phyloP scores from a whole-genome alignment of 225 moss, liverwort and hornwort species.

The Asterella californica region DNA sequence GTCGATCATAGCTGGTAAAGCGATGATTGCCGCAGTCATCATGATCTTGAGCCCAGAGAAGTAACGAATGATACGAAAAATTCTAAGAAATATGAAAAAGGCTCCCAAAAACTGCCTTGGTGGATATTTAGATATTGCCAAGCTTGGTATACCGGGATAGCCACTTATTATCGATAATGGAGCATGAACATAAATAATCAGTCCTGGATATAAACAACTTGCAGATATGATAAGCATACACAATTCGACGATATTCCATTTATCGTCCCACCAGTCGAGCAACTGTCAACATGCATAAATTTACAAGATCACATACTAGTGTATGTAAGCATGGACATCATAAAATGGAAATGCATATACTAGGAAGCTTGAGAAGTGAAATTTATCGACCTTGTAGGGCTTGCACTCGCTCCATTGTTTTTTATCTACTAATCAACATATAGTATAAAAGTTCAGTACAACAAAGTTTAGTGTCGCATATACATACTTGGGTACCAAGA shows the following conservation, averaged over 20 bases:
- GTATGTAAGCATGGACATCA: no score
- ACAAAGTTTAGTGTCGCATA: no score
- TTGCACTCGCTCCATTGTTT: no score
- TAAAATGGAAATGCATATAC: no score
- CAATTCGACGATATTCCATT: slow-evolving; percentile 66
- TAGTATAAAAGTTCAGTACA: no score
- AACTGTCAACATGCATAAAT: slow-evolving; percentile 40
- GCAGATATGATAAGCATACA: slow-evolving; percentile 54
- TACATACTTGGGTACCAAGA: slow-evolving; percentile 53
- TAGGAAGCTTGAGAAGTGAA: no score
- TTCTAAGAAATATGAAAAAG: slow-evolving; percentile 46
- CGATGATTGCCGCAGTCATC: slow-evolving; percentile 51
- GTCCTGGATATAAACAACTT: slow-evolving; percentile 51
- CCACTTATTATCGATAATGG: no score
- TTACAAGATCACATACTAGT: not conserved
- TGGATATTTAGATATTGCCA: not conserved
- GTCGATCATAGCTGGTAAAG: slow-evolving; percentile 72
- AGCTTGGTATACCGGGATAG: not conserved
- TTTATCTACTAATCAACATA: no score
- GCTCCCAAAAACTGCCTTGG: not conserved
- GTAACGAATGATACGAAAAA: slow-evolving; percentile 72
- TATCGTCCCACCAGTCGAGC: slow-evolving; percentile 59
- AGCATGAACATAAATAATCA: not conserved
- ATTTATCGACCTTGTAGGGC: no score
- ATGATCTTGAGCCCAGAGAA: slow-evolving; percentile 51